Evolutionary conservation across 2,329 filamentous ascomycete genomes (phyloP), one percentile per base, ranked within the genome.

Genomic region (Diplodia mutila): DNA sequence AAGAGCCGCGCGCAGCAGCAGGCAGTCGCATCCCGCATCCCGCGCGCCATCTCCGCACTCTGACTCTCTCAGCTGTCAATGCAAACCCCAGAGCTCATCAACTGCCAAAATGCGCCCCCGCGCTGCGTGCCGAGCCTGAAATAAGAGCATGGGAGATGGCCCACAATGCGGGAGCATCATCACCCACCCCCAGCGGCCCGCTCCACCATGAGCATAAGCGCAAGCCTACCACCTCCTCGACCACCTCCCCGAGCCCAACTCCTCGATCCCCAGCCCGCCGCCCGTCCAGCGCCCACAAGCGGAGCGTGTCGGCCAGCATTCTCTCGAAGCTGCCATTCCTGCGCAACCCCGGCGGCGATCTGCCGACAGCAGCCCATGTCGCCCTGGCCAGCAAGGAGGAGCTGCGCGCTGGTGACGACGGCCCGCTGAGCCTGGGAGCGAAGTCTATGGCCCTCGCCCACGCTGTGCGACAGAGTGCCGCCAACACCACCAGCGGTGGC

Each of bases 291-390:
- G 73, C 76, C 65, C 81, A 87, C 76, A 82, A 81, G 74, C 83
- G 87, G 75, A 87, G 80, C 72, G 79, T 86, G 61, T 90, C 88
- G 29, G 87, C 87, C 39, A 87, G 87, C 68, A 82, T 94, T 52
- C 81, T 94, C 34, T 89, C 90, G 49, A 87, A 86, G 70, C 82
- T 94, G 65, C 87, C 89, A 49, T 92, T 94, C 75, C 80, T 94
- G 70, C 87, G 89, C 55, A 78, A 80, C 66, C 78, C 78, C 68
- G 72, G 79, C 80, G 70, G 80, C 72, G 72, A 74, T 66, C 66
- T 54, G 48, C 66, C 66, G 42, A 21, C 39, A 0, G 42, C 42
- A 2, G 42, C 65, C 9, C 34, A 42, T 69, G 27, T 69, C 69
- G 34, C 68, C 68, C 53, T 55, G 32, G 9, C 29, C 69, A 48